A percentile compares a stretch with the other conserved stretches of the same genome.
These are phyloP conservation scores for Prunus kanzakura DNA, from an alignment of 306 rosid genomes.

Conservation along the genomic window DNA sequence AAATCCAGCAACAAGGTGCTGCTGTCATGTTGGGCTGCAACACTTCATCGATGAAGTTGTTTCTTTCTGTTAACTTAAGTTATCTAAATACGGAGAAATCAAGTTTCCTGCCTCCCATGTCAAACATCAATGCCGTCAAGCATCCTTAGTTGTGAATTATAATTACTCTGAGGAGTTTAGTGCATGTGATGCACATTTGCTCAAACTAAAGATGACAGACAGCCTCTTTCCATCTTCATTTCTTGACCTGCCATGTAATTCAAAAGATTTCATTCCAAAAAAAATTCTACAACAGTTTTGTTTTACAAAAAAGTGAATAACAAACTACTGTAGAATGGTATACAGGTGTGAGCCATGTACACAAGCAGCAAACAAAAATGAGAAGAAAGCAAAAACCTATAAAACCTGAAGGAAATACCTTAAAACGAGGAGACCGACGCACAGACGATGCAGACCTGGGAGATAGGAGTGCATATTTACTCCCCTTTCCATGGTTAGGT, in stretches of 20 bases:
- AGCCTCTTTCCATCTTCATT: conserved; percentile 34
- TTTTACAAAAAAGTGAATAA: background rate
- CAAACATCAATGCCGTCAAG: conserved; percentile 22
- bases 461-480: conserved; percentile 33
- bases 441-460: conserved; percentile 54
- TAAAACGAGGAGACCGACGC: conserved; percentile 63
- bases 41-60: conserved; percentile 3
- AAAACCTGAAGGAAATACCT: conserved; percentile 33
- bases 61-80: conserved; percentile 20
- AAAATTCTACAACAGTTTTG: background rate
- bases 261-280: background rate
- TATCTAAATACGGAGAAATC: background rate
- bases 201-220: background rate
- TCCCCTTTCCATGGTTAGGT: conserved; percentile 32
- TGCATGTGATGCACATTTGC: background rate
- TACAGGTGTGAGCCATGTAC: background rate
- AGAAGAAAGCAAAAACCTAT: background rate
- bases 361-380: background rate
- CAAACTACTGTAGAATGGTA: too few relatives aligned
- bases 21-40: conserved; percentile 14
- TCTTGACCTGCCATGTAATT: conserved; percentile 43
- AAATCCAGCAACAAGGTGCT: conserved; percentile 25
- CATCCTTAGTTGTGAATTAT: conserved; percentile 29
- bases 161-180: conserved; percentile 21
- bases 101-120: conserved; percentile 23